Conservation (phyloP, 345 rosid genomes). For the Populus alba region DNA sequence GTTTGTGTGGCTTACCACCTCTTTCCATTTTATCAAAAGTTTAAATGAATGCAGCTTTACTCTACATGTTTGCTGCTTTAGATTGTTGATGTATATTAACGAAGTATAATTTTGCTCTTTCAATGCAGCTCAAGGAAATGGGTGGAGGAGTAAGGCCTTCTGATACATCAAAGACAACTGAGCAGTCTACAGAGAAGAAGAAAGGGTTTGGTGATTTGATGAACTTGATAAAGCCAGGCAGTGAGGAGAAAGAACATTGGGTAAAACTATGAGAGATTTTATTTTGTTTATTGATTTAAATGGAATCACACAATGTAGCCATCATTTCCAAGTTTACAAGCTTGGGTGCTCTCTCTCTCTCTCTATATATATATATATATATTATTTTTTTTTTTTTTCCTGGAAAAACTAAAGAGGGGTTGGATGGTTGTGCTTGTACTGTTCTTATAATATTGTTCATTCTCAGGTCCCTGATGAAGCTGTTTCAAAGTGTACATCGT, state of each 20-base stretch:
- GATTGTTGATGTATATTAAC: neutral
- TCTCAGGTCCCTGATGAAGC: slow-evolving; percentile 92
- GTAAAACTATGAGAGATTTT: slow-evolving; percentile 26
- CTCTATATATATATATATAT: too few species aligned
- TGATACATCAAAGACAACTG: slow-evolving; percentile 48
- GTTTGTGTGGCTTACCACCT: neutral
- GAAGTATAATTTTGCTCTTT: neutral
- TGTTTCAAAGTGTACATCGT: slow-evolving; percentile 74
- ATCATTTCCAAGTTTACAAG: neutral
- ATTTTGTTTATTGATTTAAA: neutral
- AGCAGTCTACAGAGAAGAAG: slow-evolving; percentile 69
- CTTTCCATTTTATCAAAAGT: neutral
- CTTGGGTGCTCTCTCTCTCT: too few species aligned
- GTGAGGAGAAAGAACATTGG: slow-evolving; percentile 98
- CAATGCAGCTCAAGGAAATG: slow-evolving; percentile 85
- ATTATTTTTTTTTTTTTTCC: neutral
- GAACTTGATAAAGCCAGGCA: slow-evolving; percentile 81
- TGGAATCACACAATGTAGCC: neutral
- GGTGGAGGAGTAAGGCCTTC: slow-evolving; percentile 70
- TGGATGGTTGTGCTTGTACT: neutral
- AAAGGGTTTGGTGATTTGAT: slow-evolving; percentile 85
- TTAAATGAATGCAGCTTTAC: neutral
- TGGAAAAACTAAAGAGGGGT: neutral
- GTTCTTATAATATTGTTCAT: neutral
- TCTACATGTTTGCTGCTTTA: neutral